These are phyloP conservation scores for Camelina hispida DNA, from an alignment of 345 rosid genomes.

Conservation along the genomic window DNA sequence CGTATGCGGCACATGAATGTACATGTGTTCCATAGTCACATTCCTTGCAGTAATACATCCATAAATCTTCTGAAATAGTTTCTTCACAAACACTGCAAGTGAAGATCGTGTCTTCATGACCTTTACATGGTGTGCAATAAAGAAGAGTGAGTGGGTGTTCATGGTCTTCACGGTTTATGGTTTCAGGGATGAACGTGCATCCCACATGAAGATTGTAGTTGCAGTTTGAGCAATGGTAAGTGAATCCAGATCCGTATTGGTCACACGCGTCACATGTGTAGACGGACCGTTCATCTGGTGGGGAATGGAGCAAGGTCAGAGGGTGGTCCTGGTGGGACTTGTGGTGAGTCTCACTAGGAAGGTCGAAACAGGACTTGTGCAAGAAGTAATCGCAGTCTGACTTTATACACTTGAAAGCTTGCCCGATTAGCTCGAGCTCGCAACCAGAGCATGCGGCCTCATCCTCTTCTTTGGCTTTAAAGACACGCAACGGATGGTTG, in stretches of 20 bases:
- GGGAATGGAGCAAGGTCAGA: constrained; percentile 13
- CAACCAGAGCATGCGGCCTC: constrained; percentile 13
- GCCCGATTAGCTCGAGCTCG: neutral
- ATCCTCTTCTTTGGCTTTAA: constrained; percentile 10
- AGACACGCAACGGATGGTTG: constrained; percentile 9
- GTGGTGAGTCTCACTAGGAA: constrained; percentile 1
- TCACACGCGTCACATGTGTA: constrained; percentile 4
- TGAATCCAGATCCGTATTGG: constrained; percentile 19
- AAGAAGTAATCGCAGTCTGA: constrained; percentile 8
- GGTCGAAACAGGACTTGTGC: constrained; percentile 30
- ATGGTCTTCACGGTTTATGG: neutral
- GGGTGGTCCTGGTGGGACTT: constrained; percentile 25
- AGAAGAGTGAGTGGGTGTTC: constrained; percentile 6
- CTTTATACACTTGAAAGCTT: constrained; percentile 12
- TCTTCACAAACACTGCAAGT: neutral
- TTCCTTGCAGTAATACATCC: neutral
- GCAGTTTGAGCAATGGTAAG: constrained; percentile 14
- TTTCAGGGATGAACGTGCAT: neutral
- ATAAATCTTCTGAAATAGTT: constrained; percentile 14
- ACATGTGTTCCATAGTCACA: constrained; percentile 18
- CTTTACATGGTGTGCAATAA: constrained; percentile 8
- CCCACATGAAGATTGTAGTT: constrained; percentile 23
- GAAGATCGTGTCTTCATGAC: neutral
- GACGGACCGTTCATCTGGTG: neutral
- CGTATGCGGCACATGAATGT: neutral